phyloP scores from a whole-genome alignment of 108 stramenopile species.

The Aureococcus anophagefferens region DNA sequence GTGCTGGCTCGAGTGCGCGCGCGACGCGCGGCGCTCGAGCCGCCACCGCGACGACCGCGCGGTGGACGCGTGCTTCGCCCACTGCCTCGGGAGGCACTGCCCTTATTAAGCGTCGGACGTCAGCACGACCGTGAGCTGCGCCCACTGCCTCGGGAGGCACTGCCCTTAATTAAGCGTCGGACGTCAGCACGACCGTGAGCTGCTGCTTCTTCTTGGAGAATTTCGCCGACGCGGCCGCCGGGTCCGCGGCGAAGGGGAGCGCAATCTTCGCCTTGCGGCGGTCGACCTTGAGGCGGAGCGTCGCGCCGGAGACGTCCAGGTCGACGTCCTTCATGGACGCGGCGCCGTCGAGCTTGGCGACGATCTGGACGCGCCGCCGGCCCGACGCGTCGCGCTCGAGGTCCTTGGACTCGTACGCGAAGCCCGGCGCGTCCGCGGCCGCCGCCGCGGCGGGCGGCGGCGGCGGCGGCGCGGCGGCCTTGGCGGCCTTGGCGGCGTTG shows the following conservation, averaged over 20 bases:
- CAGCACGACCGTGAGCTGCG: background rate
- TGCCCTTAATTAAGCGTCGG: background rate
- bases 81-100: too few species aligned
- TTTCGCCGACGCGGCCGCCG: background rate
- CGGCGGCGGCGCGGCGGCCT: too few species aligned
- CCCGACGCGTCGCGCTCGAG: background rate
- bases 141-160: too few species aligned
- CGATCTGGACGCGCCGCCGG: background rate
- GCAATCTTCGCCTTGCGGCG: background rate
- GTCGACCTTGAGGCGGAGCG: background rate
- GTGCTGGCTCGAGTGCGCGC: too few species aligned
- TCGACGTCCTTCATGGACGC: background rate
- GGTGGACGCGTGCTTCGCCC: too few species aligned
- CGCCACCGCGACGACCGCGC: too few species aligned
- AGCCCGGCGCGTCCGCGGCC: background rate
- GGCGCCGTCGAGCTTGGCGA: background rate
- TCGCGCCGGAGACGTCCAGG: background rate
- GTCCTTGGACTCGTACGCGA: background rate
- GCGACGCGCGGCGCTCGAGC: too few species aligned
- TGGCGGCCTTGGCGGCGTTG: too few species aligned
- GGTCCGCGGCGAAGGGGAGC: background rate
- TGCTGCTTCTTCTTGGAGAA: background rate
- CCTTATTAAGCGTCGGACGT: background rate
- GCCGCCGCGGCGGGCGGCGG: background rate
- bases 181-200: background rate